Percentiles rank a stretch among this genome's conserved stretches.
Evolutionary conservation across 1,284 basidiomycete genomes (phyloP).

Genomic region (Sanghuangporus baumii): DNA sequence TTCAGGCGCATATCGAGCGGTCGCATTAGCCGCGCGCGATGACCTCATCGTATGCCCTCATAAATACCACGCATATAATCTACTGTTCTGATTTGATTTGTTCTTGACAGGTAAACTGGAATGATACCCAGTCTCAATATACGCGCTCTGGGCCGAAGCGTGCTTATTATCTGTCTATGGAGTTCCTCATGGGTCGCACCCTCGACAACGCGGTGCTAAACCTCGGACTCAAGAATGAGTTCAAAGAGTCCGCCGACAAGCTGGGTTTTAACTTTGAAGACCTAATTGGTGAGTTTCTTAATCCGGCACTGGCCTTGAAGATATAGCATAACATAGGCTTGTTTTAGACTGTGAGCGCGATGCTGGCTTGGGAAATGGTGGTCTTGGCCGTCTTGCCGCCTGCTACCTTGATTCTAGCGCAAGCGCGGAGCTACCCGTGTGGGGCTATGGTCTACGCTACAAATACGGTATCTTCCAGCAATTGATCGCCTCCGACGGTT

Average conservation of each 20-base stretch:
- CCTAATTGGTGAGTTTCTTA: slow-evolving; percentile 55
- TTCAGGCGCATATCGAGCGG: slow-evolving; percentile 75
- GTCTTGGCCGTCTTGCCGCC: slow-evolving; percentile 87
- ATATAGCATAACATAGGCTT: neutral
- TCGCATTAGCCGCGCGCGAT: slow-evolving; percentile 79
- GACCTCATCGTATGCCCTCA: slow-evolving; percentile 61
- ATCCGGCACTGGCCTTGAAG: neutral
- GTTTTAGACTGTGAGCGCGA: slow-evolving; percentile 58
- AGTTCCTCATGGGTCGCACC: slow-evolving; percentile 87
- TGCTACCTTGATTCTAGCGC: slow-evolving; percentile 88
- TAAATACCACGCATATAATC: neutral
- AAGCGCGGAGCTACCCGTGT: slow-evolving; percentile 76
- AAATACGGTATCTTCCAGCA: slow-evolving; percentile 96
- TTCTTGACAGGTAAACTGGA: slow-evolving; percentile 66
- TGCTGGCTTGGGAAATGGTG: slow-evolving; percentile 84
- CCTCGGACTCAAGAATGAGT: slow-evolving; percentile 74
- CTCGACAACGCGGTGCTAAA: slow-evolving; percentile 90
- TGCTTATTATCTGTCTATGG: slow-evolving; percentile 87
- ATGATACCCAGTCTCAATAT: slow-evolving; percentile 65
- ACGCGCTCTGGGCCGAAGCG: slow-evolving; percentile 72
- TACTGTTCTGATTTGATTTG: slow-evolving; percentile 56
- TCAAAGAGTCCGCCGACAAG: slow-evolving; percentile 57
- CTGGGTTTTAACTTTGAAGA: slow-evolving; percentile 89
- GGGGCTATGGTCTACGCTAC: slow-evolving; percentile 88
- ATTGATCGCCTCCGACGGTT: slow-evolving; percentile 77